Percentiles rank a stretch among this genome's conserved stretches.
phyloP scores from a whole-genome alignment of 306 rosid species.

The Malus domestica region DNA sequence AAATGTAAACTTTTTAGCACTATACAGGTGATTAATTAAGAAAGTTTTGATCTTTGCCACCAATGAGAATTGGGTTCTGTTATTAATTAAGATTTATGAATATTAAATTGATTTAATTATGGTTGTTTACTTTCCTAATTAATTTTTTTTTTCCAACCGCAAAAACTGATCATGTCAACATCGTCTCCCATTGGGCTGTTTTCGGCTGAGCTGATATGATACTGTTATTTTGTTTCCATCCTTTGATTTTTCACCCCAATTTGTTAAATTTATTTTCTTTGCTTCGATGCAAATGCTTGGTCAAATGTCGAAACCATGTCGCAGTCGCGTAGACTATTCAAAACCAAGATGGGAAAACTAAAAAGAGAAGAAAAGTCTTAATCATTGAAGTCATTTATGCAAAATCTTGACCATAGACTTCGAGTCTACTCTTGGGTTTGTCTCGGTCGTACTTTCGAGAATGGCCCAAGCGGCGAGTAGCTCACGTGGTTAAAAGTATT shows the following conservation, averaged over 20 bases:
- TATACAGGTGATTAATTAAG: not conserved
- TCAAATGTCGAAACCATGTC: conserved; percentile 31
- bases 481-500: not conserved
- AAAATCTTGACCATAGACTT: conserved; percentile 11
- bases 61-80: not conserved
- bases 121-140: conserved; percentile 1
- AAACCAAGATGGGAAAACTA: conserved; percentile 18
- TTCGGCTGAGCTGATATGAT: conserved; percentile 60
- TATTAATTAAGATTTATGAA: not conserved
- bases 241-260: conserved; percentile 26
- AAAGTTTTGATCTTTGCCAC: not conserved
- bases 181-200: conserved; percentile 29
- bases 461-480: not conserved
- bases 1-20: not conserved
- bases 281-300: conserved; percentile 8
- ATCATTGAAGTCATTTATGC: conserved; percentile 19
- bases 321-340: conserved; percentile 26
- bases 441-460: conserved; percentile 1
- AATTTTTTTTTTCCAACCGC: conserved; percentile 27
- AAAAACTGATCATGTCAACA: conserved; percentile 21
- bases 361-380: conserved; percentile 10
- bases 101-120: not conserved
- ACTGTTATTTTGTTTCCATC: conserved; percentile 34
- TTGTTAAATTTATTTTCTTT: conserved; percentile 6
- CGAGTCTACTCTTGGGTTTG: not conserved